These are phyloP conservation scores for Stevia rebaudiana DNA, from an alignment of 140 eudicot genomes.

Conservation along the genomic window DNA sequence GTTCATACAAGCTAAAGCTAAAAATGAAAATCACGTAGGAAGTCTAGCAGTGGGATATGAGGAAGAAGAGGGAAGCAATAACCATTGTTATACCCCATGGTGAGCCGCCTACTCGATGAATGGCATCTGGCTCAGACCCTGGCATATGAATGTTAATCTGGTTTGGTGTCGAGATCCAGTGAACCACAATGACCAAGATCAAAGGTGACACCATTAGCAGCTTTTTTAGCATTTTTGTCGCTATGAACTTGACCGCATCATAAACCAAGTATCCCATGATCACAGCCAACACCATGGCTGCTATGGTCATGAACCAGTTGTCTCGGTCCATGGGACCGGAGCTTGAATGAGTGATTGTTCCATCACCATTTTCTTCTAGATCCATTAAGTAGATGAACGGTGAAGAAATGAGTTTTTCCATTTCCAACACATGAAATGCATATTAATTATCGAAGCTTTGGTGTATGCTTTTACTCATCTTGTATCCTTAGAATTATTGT, in stretches of 20 bases:
- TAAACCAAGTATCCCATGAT: conserved; percentile 30
- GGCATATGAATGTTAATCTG: conserved; percentile 31
- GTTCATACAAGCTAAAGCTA: conserved; percentile 14
- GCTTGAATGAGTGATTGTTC: conserved; percentile 8
- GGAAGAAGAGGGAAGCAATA: conserved; percentile 25
- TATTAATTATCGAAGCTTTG: not conserved
- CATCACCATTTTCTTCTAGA: conserved; percentile 6
- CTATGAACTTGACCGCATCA: conserved; percentile 35
- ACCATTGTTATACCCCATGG: conserved; percentile 43
- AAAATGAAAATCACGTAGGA: conserved; percentile 22
- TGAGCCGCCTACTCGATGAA: conserved; percentile 42
- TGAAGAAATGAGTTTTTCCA: not conserved
- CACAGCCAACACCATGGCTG: conserved; percentile 13
- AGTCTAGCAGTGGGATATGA: conserved; percentile 32
- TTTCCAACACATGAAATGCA: not conserved
- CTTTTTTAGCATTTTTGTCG: conserved; percentile 33
- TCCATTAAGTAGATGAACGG: not conserved
- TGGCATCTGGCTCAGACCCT: conserved; percentile 41
- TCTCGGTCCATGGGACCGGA: conserved; percentile 4
- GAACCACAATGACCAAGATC: conserved; percentile 35
- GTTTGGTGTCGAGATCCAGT: conserved; percentile 35
- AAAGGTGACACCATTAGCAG: conserved; percentile 37
- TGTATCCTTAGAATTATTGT: conserved; percentile 12
- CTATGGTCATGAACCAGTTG: conserved; percentile 25
- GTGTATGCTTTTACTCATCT: not conserved